These are phyloP conservation scores for Schrenkiella parvula DNA, from an alignment of 345 rosid species.

Conservation along the genomic window DNA sequence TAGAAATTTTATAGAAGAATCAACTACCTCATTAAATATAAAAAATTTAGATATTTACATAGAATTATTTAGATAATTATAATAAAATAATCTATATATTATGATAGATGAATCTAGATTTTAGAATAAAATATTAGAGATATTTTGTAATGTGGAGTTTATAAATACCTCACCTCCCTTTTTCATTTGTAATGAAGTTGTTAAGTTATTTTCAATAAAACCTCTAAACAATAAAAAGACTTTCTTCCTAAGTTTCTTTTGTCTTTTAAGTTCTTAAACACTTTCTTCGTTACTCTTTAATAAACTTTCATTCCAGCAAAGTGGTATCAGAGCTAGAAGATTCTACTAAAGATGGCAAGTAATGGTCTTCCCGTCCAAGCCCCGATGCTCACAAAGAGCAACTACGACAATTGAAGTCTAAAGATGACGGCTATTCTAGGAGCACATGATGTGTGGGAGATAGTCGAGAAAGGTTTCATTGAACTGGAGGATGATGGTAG, in stretches of 20 bases:
- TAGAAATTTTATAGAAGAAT: too few species aligned
- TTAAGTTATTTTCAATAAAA: too few species aligned
- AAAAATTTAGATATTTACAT: too few species aligned
- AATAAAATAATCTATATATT: neutral
- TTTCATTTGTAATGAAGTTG: neutral
- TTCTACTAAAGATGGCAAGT: neutral
- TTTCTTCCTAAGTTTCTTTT: too few species aligned
- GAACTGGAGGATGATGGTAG: neutral
- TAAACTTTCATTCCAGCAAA: neutral
- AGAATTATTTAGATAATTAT: neutral
- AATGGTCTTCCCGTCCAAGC: neutral
- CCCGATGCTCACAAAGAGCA: neutral
- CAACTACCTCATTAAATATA: too few species aligned
- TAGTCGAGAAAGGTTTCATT: neutral
- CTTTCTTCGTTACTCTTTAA: too few species aligned
- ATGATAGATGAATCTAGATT: neutral
- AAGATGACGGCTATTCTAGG: neutral
- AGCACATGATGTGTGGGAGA: neutral
- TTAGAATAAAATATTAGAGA: neutral
- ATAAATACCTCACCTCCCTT: neutral
- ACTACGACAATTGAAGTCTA: neutral
- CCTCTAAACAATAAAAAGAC: too few species aligned
- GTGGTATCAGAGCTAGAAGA: neutral
- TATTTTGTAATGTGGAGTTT: neutral
- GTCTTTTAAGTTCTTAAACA: too few species aligned